Evolutionary conservation across 225 moss, liverwort and hornwort genomes (phyloP), one percentile per base, ranked within the genome.

Genomic region (Ulota crispa): DNA sequence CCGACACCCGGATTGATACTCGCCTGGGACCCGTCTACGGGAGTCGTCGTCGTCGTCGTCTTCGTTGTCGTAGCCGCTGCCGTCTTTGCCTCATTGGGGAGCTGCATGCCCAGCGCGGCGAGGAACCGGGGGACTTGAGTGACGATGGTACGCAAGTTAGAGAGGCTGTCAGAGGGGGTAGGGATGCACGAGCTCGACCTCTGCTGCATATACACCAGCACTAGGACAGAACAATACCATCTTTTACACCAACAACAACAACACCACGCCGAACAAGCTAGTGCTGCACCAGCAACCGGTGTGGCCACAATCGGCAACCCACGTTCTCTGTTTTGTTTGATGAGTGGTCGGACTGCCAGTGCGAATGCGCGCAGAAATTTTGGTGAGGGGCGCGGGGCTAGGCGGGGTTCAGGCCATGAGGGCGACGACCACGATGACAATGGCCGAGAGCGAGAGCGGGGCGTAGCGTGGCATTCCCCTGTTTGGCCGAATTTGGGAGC

Each of bases 141-240:
- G 69, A 55, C 82, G 75, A 83, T 70, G 80, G 83, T 86, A 80
- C 83, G 79, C 75, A 76, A 75, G 76, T 18, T 70, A 76, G 80
- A 79, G 65, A 43, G 53, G 78, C 56, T 81, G 56, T 84, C 81
- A 84, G 87, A 55, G 36, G 81, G 61, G 68, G 37, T 54, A 62
- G 76, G 32, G 80, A 53, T 78, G 87, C 87, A 84, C 87, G 81
- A 81, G 87, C 81, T 81, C 74, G 45, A 23, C 63, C 69, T 81
- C 81, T 81, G 87, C 62, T 55, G 62, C 83, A 59, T 81, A 81
- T 47, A 59, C 78, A n/a, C 13, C 43, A 47, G 34, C 45, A 3
- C 24, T 5, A 36, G 1, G 11, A 57, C 54, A 53, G 4, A 21
- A 52, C 16, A 18, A 50, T 18, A 50, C 5, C 50, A 18, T 50